Evolutionary conservation across 1,284 basidiomycete species (phyloP).

Genomic region (Tilletia setariae): DNA sequence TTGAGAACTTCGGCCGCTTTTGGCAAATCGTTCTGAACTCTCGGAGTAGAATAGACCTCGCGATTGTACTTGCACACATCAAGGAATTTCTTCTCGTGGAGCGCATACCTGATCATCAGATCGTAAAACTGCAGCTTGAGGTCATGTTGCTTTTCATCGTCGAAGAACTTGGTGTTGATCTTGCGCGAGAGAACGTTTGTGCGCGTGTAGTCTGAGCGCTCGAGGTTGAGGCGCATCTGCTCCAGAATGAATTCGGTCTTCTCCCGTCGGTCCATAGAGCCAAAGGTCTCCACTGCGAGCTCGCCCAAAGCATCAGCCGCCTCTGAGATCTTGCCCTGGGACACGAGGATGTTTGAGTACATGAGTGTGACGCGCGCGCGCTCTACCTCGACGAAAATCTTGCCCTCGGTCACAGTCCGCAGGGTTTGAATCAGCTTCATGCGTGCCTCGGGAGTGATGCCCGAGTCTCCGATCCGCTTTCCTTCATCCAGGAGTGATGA

Average conservation of each 20-base stretch:
- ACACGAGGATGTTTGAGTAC: constrained; percentile 43
- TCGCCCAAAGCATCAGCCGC: constrained; percentile 66
- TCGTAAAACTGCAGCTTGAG: constrained; percentile 94
- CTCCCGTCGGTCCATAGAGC: constrained; percentile 93
- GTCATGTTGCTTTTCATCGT: constrained; percentile 82
- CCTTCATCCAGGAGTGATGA: constrained; percentile 39
- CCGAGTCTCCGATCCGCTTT: constrained; percentile 38
- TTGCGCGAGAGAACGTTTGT: constrained; percentile 87
- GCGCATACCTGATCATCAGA: constrained; percentile 88
- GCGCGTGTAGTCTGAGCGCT: constrained; percentile 75
- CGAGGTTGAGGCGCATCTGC: constrained; percentile 90
- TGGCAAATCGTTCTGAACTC: constrained; percentile 68
- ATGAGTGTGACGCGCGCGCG: constrained; percentile 71
- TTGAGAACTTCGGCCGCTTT: constrained; percentile 46
- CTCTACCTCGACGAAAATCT: constrained; percentile 97
- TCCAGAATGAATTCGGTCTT: constrained; percentile 98
- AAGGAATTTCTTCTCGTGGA: constrained; percentile 79
- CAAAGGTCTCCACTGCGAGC: constrained; percentile 97
- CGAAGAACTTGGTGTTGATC: constrained; percentile 89
- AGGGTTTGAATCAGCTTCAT: constrained; percentile 66
- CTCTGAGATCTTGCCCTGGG: constrained; percentile 39
- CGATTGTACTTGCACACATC: constrained; percentile 93
- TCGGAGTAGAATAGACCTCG: constrained; percentile 92
- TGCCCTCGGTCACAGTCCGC: constrained; percentile 89
- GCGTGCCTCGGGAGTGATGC: constrained; percentile 31